Percentiles rank a stretch among this genome's conserved stretches.
Conservation (phyloP, 139 green algal species). For the Diplosphaera chodatii region DNA sequence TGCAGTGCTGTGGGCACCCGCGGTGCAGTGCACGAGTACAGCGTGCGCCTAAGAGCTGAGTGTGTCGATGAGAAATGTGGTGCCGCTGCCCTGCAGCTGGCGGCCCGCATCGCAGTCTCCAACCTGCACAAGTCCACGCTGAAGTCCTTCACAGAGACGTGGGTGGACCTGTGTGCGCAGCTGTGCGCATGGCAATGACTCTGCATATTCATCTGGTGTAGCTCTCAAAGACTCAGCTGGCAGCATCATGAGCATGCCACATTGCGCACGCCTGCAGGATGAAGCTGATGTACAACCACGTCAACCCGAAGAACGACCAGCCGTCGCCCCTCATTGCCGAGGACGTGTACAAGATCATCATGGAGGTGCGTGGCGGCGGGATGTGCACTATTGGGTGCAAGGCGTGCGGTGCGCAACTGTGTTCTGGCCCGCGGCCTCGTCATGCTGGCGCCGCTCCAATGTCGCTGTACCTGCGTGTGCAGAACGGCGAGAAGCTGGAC, state of each 20-base stretch:
- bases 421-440: too few species aligned
- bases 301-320: constrained; percentile 87
- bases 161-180: constrained; percentile 19
- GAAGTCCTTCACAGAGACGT: constrained; percentile 95
- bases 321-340: constrained; percentile 77
- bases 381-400: too few species aligned
- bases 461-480: too few species aligned
- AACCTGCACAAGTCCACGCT: constrained; percentile 99
- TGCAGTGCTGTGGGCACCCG: too few species aligned
- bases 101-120: constrained; percentile 95
- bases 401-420: too few species aligned
- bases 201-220: too few species aligned
- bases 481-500: constrained; percentile 84
- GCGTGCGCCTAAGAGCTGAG: too few species aligned
- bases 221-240: background rate
- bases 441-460: too few species aligned
- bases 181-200: too few species aligned
- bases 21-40: too few species aligned
- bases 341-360: constrained; percentile 89
- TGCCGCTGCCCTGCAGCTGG: constrained; percentile 68
- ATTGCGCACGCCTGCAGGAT: constrained; percentile 44
- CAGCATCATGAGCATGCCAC: background rate
- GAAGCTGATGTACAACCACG: constrained; percentile 86
- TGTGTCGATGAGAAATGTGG: too few species aligned
- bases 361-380: constrained; percentile 39